Percentiles rank a stretch among this genome's conserved stretches.
Evolutionary conservation across 805 yeast genomes (phyloP).

Genomic region (Nakazawaea anatomiae): DNA sequence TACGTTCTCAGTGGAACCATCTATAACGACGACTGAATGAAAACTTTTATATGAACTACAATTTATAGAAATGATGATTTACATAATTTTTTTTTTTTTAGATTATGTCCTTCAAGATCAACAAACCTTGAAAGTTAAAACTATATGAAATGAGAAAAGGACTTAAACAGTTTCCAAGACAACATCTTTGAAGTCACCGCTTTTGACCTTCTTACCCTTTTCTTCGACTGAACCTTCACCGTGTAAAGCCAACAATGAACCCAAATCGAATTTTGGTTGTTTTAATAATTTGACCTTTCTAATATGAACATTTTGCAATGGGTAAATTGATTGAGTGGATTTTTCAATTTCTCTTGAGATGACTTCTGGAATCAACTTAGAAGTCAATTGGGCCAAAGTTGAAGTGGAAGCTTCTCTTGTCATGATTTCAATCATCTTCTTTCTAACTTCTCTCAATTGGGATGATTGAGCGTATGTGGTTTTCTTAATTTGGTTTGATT

Average conservation of each 20-base stretch:
- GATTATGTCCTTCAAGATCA: not conserved
- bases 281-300: constrained; percentile 98
- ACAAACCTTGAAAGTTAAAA: not conserved
- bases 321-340: constrained; percentile 91
- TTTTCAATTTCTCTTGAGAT: constrained; percentile 98
- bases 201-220: constrained; percentile 91
- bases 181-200: constrained; percentile 93
- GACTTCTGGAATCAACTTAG: constrained; percentile 97
- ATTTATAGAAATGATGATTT: not conserved
- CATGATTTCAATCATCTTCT: constrained; percentile 94
- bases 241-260: constrained; percentile 93
- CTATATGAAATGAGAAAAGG: not conserved
- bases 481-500: constrained; percentile 94
- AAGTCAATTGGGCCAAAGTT: constrained; percentile 93
- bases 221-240: constrained; percentile 94
- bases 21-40: no score
- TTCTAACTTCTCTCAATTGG: constrained; percentile 95
- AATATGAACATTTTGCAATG: constrained; percentile 97
- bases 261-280: constrained; percentile 98
- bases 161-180: constrained; percentile 93
- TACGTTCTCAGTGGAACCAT: no score
- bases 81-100: no score
- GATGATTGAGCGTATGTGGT: constrained; percentile 97
- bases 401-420: constrained; percentile 92
- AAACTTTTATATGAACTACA: not conserved